A percentile compares a stretch with the other conserved stretches of the same genome.
Evolutionary conservation across 495 filamentous ascomycete genomes (phyloP).

Genomic region (Trichocladium uniseriatum): DNA sequence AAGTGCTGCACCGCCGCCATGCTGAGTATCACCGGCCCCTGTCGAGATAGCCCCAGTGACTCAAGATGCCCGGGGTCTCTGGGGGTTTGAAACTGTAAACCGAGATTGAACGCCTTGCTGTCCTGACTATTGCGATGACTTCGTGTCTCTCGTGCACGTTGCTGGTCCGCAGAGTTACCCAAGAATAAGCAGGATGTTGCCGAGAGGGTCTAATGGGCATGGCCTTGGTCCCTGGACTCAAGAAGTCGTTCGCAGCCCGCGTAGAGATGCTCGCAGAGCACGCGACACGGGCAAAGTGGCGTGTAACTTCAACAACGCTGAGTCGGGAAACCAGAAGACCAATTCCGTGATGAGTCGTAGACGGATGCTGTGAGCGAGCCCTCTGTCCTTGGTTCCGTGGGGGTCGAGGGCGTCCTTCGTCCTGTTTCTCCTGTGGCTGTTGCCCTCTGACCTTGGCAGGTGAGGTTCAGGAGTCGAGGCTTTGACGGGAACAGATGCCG

Average conservation of each 20-base stretch:
- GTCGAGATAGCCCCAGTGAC: no score
- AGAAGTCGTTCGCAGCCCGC: not conserved
- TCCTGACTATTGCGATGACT: not conserved
- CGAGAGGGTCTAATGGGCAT: constrained; percentile 15
- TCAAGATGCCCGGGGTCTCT: not conserved
- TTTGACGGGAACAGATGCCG: not conserved
- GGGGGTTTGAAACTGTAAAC: not conserved
- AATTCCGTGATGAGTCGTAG: not conserved
- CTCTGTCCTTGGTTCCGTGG: no score
- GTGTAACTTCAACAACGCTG: no score
- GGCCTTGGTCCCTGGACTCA: constrained; percentile 7
- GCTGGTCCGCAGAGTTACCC: constrained; percentile 7
- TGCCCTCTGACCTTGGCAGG: not conserved
- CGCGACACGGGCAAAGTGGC: no score
- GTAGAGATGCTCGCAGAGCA: not conserved
- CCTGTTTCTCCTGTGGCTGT: no score
- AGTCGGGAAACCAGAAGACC: not conserved
- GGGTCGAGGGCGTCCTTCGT: no score
- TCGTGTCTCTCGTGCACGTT: not conserved
- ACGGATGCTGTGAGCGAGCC: not conserved
- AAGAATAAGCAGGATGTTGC: constrained; percentile 1
- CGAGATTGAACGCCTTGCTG: no score
- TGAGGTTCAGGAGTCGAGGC: not conserved
- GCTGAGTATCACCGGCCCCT: no score
- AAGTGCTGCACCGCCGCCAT: constrained; percentile 29